phyloP scores from a whole-genome alignment of 2,329 filamentous ascomycete species.

The Pyrenochaeta sp. region DNA sequence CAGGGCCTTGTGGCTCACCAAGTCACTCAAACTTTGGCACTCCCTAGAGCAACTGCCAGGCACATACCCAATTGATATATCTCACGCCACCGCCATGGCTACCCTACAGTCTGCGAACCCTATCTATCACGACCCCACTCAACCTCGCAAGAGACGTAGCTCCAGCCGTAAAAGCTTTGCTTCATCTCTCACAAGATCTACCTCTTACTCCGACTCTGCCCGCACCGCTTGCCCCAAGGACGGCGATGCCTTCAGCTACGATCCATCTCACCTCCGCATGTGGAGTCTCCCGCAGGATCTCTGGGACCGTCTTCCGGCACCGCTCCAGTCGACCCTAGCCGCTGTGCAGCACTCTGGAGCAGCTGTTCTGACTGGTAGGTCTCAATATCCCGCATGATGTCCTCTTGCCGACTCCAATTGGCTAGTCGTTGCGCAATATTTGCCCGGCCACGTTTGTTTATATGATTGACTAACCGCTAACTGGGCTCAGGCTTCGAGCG shows the following conservation, averaged over 20 bases:
- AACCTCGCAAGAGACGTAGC: constrained; percentile 31
- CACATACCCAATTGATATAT: constrained; percentile 1
- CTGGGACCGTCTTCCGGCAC: constrained; percentile 46
- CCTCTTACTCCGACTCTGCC: constrained; percentile 36
- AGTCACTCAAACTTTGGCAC: constrained; percentile 11
- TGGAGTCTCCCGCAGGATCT: constrained; percentile 52
- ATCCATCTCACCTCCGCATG: constrained; percentile 45
- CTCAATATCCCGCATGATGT: constrained; percentile 1
- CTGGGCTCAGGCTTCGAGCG: constrained; percentile 38
- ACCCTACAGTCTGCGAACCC: constrained; percentile 26
- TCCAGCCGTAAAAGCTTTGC: constrained; percentile 40
- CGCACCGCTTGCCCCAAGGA: constrained; percentile 46
- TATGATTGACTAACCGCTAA: constrained; percentile 21
- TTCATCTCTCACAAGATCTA: constrained; percentile 27
- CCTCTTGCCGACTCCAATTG: constrained; percentile 3
- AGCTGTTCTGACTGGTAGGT: constrained; percentile 54
- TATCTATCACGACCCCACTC: constrained; percentile 31
- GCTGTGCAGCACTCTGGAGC: constrained; percentile 56
- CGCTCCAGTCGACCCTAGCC: constrained; percentile 44
- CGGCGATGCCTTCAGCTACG: constrained; percentile 49
- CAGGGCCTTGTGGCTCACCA: constrained; percentile 3
- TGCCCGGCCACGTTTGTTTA: constrained; percentile 8
- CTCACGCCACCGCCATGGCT: constrained; percentile 28
- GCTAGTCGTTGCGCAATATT: constrained; percentile 14
- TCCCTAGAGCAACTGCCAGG: constrained; percentile 11